Conservation (phyloP, 228 moss, liverwort and hornwort genomes). For the Sphagnum magellanicum region DNA sequence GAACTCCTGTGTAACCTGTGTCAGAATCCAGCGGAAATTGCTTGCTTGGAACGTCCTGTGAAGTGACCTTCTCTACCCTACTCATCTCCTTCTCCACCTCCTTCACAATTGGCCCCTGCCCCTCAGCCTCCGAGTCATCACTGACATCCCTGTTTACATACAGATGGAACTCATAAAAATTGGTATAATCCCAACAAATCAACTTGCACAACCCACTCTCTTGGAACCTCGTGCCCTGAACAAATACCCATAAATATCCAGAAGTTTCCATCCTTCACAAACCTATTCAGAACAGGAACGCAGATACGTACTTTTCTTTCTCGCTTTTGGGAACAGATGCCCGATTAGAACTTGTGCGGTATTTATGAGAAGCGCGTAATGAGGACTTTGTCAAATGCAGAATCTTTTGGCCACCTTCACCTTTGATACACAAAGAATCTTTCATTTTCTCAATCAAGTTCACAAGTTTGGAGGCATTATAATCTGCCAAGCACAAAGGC, state of each 20-base stretch:
- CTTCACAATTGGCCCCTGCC: conserved; percentile 18
- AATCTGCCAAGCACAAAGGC: conserved; percentile 66
- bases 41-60: conserved; percentile 5
- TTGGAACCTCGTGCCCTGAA: no score
- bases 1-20: conserved; percentile 32
- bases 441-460: conserved; percentile 70
- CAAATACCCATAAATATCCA: no score
- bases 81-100: conserved; percentile 45
- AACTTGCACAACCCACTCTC: no score
- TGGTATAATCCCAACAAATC: no score
- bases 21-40: conserved; percentile 50
- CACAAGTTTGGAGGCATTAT: conserved; percentile 52
- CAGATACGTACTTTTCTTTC: conserved; percentile 41
- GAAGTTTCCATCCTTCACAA: no score
- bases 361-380: conserved; percentile 47
- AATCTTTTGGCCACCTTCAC: conserved; percentile 57
- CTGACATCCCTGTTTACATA: conserved; percentile 19
- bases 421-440: conserved; percentile 59
- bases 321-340: conserved; percentile 45
- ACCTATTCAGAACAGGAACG: no score
- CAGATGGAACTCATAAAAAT: not conserved
- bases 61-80: conserved; percentile 20
- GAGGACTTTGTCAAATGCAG: conserved; percentile 57
- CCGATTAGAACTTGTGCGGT: conserved; percentile 48
- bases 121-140: conserved; percentile 52